Percentiles rank a stretch among this genome's conserved stretches.
Conservation (phyloP, 1,284 basidiomycete species). For the Rhodofomes roseus region DNA sequence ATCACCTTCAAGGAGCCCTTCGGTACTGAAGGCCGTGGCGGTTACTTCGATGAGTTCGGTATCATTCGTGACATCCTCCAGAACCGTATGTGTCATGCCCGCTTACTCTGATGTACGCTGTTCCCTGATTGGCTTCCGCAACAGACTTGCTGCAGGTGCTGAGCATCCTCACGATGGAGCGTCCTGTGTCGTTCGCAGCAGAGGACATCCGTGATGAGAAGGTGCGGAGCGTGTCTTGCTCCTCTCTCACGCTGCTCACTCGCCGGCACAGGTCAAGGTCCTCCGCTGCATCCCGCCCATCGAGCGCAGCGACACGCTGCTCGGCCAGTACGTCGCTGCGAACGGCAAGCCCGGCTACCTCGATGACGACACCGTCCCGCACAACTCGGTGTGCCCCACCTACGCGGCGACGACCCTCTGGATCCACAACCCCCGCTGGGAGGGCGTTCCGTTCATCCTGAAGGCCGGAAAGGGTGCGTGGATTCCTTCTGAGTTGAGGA, state of each 20-base stretch:
- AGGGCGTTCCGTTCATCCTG: slow-evolving; percentile 95
- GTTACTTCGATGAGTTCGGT: slow-evolving; percentile 98
- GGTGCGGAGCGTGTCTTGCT: slow-evolving; percentile 38
- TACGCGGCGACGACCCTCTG: slow-evolving; percentile 85
- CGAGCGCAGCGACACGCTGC: slow-evolving; percentile 71
- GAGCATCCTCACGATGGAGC: slow-evolving; percentile 92
- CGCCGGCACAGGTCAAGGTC: slow-evolving; percentile 79
- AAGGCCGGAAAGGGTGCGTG: slow-evolving; percentile 90
- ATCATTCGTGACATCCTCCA: slow-evolving; percentile 96
- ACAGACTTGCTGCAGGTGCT: slow-evolving; percentile 90
- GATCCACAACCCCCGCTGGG: slow-evolving; percentile 95
- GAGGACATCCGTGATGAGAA: slow-evolving; percentile 98
- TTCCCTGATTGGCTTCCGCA: not conserved
- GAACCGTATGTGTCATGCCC: slow-evolving; percentile 71
- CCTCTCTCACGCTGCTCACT: slow-evolving; percentile 7
- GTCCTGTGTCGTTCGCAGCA: slow-evolving; percentile 93
- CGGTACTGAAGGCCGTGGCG: slow-evolving; percentile 94
- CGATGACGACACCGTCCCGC: slow-evolving; percentile 92
- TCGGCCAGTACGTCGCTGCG: slow-evolving; percentile 88
- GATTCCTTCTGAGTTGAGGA: too few species aligned
- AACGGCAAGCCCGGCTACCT: slow-evolving; percentile 96
- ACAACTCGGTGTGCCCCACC: slow-evolving; percentile 87
- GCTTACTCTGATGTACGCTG: not conserved
- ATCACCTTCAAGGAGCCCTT: slow-evolving; percentile 99
- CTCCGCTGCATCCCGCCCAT: slow-evolving; percentile 87